Evolutionary conservation across 208 protist species (phyloP).

Genomic region (Strigomonas culicis): DNA sequence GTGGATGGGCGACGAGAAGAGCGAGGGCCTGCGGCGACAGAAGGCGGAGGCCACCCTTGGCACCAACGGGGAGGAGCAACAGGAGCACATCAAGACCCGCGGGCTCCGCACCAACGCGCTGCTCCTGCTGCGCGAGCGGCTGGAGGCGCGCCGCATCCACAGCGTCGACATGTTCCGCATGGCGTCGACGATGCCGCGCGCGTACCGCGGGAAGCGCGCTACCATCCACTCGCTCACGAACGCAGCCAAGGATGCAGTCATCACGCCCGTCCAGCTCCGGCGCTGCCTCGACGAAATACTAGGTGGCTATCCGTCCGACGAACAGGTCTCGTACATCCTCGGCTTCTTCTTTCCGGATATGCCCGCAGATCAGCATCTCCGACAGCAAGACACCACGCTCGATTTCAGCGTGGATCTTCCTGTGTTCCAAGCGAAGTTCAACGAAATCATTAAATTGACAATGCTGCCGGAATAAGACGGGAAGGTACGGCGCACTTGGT

Average conservation of each 20-base stretch:
- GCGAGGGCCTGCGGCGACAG: slow-evolving; percentile 16
- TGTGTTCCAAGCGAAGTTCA: slow-evolving; percentile 72
- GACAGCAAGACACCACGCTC: slow-evolving; percentile 41
- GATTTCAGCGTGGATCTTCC: slow-evolving; percentile 56
- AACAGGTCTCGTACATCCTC: slow-evolving; percentile 69
- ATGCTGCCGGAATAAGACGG: slow-evolving; percentile 34
- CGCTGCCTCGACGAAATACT: slow-evolving; percentile 84
- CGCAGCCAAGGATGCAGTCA: slow-evolving; percentile 62
- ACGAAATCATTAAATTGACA: slow-evolving; percentile 56
- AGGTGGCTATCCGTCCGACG: slow-evolving; percentile 37
- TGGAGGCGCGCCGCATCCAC: slow-evolving; percentile 73
- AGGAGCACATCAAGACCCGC: slow-evolving; percentile 40
- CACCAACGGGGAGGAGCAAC: slow-evolving; percentile 27
- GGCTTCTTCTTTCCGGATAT: slow-evolving; percentile 85
- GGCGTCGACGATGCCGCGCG: slow-evolving; percentile 81
- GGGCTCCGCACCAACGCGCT: slow-evolving; percentile 45
- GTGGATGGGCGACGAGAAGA: slow-evolving; percentile 51
- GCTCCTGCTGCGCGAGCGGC: slow-evolving; percentile 45
- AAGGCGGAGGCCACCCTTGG: slow-evolving; percentile 15
- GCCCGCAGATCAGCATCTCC: slow-evolving; percentile 51
- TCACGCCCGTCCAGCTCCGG: slow-evolving; percentile 85
- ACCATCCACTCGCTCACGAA: slow-evolving; percentile 78
- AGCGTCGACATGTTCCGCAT: slow-evolving; percentile 85
- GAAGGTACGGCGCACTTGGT: no score
- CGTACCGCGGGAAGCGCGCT: slow-evolving; percentile 52